Base-by-base conservation (phyloP, 805 yeast genomes). In the Candida ficus region DNA sequence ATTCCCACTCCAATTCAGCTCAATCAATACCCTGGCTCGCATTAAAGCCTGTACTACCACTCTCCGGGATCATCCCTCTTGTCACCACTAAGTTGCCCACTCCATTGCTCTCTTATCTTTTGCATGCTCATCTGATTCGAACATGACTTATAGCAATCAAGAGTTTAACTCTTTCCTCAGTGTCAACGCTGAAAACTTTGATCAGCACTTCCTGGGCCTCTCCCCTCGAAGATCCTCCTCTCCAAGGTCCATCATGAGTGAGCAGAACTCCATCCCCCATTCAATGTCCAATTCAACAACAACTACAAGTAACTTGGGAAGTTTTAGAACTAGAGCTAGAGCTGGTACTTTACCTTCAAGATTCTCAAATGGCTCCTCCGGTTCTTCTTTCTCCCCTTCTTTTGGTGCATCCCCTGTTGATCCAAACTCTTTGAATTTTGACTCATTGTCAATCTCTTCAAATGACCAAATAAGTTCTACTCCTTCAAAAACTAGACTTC, bases 291-390 rank as follows among this genome's bases (percentile, higher is more conserved):
- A 33, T 13, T 16, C 33, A 13, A 33, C 42, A 18, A 38, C 63
- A 42, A 52, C 61, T n/a, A n/a, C n/a, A 23, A 50, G 61, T 46
- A 56, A 59, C 49, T 49, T 68, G 50, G 68, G 74, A 3, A 57
- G 58, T 19, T 58, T 66, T 38, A 64, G 77, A 50, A 67, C 76
- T 13, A 71, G 93, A 46, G 77, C 83, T 33, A 71, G 95, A 48
- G 84, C 93, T 2, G 93, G 93, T 3, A 85, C 95, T 12, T 63
- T 85, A 35, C 91, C 93, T 8, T 78, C 89, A 17, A 64, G 81
- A 35, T 69, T 80, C 50, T 43, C 57, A 42, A 42, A 47, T 13
- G 18, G 10, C 17, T 29, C 32, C 7, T 11, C 12, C 10, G 29
- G 11, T 34, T 50, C 35, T 23, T 30, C 43, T 8, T 48, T 37